phyloP scores from a whole-genome alignment of 129 eudicot species.

The Cynara cardunculus region DNA sequence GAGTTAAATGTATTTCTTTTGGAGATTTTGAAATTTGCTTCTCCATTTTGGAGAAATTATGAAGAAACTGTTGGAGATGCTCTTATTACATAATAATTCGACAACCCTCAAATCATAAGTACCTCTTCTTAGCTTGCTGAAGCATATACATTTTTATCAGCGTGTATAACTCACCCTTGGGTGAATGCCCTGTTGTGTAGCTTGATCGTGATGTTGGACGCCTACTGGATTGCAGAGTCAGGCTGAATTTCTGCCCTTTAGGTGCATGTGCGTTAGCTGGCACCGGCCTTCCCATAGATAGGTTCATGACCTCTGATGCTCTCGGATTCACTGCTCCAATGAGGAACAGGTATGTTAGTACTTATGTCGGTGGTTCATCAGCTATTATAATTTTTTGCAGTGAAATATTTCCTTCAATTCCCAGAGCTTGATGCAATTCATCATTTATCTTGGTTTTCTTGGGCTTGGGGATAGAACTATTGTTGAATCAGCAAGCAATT shows the following conservation, averaged over 20 bases:
- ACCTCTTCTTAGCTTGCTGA: not conserved
- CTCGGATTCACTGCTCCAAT: slow-evolving; percentile 88
- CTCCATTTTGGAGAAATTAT: no score
- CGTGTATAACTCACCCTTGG: not conserved
- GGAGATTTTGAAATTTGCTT: no score
- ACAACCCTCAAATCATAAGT: not conserved
- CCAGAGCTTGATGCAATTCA: no score
- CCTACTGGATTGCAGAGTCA: slow-evolving; percentile 65
- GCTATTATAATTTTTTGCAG: no score
- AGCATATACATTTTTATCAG: not conserved
- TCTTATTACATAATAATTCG: no score
- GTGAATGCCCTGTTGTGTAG: slow-evolving; percentile 40
- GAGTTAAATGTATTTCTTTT: no score
- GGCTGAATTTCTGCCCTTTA: slow-evolving; percentile 82
- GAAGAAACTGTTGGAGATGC: no score
- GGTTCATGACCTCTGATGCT: slow-evolving; percentile 89
- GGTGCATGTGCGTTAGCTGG: slow-evolving; percentile 99
- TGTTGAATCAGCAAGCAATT: no score
- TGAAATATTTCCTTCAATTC: no score
- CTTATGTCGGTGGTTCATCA: no score
- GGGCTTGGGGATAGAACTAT: no score
- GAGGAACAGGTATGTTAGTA: slow-evolving; percentile 74
- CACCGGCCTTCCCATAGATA: slow-evolving; percentile 94
- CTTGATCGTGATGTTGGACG: slow-evolving; percentile 97
- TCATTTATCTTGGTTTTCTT: no score